Evolutionary conservation across 2,329 filamentous ascomycete species (phyloP), one percentile per base, ranked within the genome.

Genomic region (Calonectria honghensis): DNA sequence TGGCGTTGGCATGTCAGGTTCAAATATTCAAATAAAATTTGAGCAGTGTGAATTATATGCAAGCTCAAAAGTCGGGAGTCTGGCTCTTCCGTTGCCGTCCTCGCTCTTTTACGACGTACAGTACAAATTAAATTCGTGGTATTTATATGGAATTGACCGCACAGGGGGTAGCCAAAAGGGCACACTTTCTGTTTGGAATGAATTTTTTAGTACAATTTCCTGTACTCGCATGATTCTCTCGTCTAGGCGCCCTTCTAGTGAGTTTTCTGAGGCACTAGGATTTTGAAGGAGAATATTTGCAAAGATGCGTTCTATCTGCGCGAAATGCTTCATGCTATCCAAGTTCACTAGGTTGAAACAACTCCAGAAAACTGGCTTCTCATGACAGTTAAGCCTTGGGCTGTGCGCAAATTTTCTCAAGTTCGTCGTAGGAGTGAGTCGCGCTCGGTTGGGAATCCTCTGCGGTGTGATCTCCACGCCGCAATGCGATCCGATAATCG

Each of bases 401-500:
- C n/a, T 29, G n/a, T 3, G 20, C 16, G 31, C 7, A 7, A 27
- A 32, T 6, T 20, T 31, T 13, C 16, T 45, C 20, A 27, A 29
- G n/a, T n/a, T 78, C 68, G 82, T 71, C 73, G 77, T 29, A 86
- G 79, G 37, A 86, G 80, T 13, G 84, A 79, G 35, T 79, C 77
- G 24, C 79, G 76, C 71, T 86, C 85, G 20, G 73, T 77, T n/a
- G 78, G 67, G 32, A 77, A 74, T n/a, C 65, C 76, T 52, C 73
- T 72, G 2, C 75, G 75, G 37, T 75, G 63, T 16, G 74, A 75
- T 54, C 83, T 82, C 82, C 86, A 86, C 68, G 86, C 85, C 1
- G 82, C 79, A 74, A 90, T 39, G 77, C 85, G 84, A 79, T 88
- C 87, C 0, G 86, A 84, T 76, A 90, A 57, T 75, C 85, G 83